Base-by-base conservation (phyloP, 1,284 basidiomycete species). In the Ustilago crameri region DNA sequence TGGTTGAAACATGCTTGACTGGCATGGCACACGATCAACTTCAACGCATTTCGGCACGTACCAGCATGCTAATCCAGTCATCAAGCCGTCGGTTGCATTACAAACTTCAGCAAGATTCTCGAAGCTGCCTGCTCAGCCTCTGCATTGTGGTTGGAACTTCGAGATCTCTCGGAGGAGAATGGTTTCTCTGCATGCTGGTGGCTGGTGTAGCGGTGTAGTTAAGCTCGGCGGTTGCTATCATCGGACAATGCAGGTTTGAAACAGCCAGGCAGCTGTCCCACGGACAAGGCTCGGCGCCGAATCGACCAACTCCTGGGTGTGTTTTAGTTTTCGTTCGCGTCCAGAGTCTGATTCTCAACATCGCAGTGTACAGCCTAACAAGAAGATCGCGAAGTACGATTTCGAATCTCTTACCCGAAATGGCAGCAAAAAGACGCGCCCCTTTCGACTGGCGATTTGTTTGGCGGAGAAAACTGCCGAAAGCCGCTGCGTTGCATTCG, bases 181-280 rank as follows among this genome's bases (percentile, higher is more conserved):
- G n/a, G n/a, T n/a, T n/a, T n/a, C n/a, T n/a, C n/a, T n/a, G n/a
- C n/a, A n/a, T n/a, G n/a, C n/a, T n/a, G n/a, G n/a, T n/a, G n/a
- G n/a, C n/a, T n/a, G n/a, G n/a, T n/a, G n/a, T n/a, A n/a, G n/a
- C n/a, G n/a, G 37, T 5, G 18, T 40, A 18, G 30, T 12, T 30
- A 30, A 30, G 41, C 41, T 12, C 17, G 32, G 23, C 32, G 38
- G 42, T 35, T 37, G 42, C 41, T 47, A 22, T 27, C 40, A 63
- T 63, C 60, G 60, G 44, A 51, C 49, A 22, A 55, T 56, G 60
- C 53, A 63, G 48, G 37, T 47, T 43, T 62, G 60, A 62, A 41
- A 62, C 52, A 35, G 24, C 14, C 47, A 24, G 35, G 22, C 32
- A 38, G 9, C 17, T n/a, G 22, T 34, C 10, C 17, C 12, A 37